phyloP scores from a whole-genome alignment of 805 yeast genomes.

The Jamesozyma piceae region DNA sequence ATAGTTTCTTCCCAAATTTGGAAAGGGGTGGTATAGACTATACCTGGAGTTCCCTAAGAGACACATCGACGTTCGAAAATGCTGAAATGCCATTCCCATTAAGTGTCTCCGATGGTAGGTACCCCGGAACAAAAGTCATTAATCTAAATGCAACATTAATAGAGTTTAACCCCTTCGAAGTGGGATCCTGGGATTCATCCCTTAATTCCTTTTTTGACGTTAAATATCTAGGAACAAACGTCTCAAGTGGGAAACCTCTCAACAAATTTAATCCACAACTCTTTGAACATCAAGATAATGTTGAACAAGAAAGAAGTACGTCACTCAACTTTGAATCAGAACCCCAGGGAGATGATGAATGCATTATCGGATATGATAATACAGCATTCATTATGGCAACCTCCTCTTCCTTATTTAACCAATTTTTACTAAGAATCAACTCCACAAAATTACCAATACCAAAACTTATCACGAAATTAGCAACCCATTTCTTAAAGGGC shows the following conservation, averaged over 20 bases:
- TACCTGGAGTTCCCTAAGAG: conserved; percentile 49
- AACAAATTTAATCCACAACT: conserved; percentile 56
- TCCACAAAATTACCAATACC: conserved; percentile 34
- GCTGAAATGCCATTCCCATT: conserved; percentile 69
- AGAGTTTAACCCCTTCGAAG: conserved; percentile 55
- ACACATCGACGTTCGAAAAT: conserved; percentile 48
- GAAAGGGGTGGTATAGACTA: conserved; percentile 56
- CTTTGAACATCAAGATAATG: conserved; percentile 33
- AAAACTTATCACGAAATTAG: conserved; percentile 34
- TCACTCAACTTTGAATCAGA: neutral
- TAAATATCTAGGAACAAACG: conserved; percentile 60
- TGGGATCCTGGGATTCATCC: conserved; percentile 85
- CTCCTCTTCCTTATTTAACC: conserved; percentile 72
- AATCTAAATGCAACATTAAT: conserved; percentile 60
- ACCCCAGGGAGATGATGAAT: conserved; percentile 21
- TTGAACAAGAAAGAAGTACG: too few relatives aligned
- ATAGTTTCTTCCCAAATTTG: conserved; percentile 57
- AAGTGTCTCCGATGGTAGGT: conserved; percentile 54
- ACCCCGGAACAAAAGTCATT: conserved; percentile 48
- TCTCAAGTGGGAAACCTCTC: conserved; percentile 49
- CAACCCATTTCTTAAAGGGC: conserved; percentile 37
- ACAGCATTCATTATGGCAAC: conserved; percentile 78
- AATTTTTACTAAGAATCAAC: conserved; percentile 45
- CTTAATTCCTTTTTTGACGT: conserved; percentile 55
- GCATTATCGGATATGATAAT: conserved; percentile 67